These are phyloP conservation scores for Candolleomyces efflorescens DNA, from an alignment of 768 basidiomycete genomes.

Conservation along the genomic window DNA sequence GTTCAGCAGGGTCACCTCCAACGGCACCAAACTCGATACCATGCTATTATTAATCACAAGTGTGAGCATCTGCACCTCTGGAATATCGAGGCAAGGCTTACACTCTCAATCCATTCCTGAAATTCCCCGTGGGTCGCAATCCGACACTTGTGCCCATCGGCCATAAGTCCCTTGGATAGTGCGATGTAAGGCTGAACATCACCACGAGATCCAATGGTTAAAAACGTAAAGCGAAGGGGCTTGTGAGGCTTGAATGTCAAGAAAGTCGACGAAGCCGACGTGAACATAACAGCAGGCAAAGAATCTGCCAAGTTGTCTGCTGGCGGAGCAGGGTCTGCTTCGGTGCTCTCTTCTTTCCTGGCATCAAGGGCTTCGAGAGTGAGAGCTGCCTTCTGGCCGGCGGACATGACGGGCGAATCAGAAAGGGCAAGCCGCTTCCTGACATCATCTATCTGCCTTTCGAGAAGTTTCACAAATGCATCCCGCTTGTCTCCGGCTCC, in stretches of 20 bases:
- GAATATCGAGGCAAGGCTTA: constrained; percentile 34
- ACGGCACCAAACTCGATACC: constrained; percentile 95
- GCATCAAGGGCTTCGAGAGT: constrained; percentile 84
- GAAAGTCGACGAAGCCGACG: constrained; percentile 93
- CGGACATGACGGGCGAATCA: constrained; percentile 39
- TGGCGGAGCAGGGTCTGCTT: constrained; percentile 39
- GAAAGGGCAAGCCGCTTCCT: constrained; percentile 43
- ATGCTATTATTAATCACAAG: constrained; percentile 48
- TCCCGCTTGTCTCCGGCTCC: constrained; percentile 73
- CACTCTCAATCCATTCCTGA: constrained; percentile 91
- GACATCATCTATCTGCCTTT: constrained; percentile 76
- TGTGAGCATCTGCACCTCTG: too few species aligned
- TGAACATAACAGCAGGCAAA: constrained; percentile 92
- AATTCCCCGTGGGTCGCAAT: constrained; percentile 98
- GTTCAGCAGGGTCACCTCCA: constrained; percentile 95
- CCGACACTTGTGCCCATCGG: constrained; percentile 82
- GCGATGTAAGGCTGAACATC: constrained; percentile 99
- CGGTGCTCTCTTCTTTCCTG: constrained; percentile 30
- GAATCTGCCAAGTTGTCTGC: constrained; percentile 63
- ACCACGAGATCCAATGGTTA: constrained; percentile 94
- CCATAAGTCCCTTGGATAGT: constrained; percentile 84
- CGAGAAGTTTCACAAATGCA: constrained; percentile 70
- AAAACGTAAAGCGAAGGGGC: constrained; percentile 83
- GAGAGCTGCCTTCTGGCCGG: constrained; percentile 65
- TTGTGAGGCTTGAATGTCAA: constrained; percentile 92